Percentiles rank a stretch among this genome's conserved stretches.
phyloP scores from a whole-genome alignment of 768 basidiomycete genomes.

The Plicaturopsis crispa region DNA sequence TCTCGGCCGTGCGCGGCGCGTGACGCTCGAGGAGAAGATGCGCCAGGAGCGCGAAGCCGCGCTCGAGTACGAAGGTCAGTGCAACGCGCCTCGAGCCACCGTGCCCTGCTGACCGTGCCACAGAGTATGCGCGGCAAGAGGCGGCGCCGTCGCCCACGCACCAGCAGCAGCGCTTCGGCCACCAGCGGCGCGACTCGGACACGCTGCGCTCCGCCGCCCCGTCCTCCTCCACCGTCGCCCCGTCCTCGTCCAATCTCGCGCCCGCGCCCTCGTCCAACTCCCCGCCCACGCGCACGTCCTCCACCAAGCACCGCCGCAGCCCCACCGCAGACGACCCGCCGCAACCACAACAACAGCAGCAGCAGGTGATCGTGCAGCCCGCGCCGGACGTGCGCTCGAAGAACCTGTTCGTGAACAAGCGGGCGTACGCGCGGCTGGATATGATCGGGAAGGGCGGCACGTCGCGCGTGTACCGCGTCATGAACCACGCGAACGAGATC shows the following conservation, averaged over 20 bases:
- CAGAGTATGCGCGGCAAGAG: slow-evolving; percentile 18
- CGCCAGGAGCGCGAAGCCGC: slow-evolving; percentile 24
- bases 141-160: slow-evolving; percentile 21
- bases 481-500: slow-evolving; percentile 68
- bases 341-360: background rate
- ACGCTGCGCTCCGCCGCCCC: slow-evolving; percentile 46
- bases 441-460: slow-evolving; percentile 91
- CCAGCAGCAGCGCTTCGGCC: slow-evolving; percentile 29
- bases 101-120: background rate
- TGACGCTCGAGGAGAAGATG: slow-evolving; percentile 39
- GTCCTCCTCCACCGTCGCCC: slow-evolving; percentile 13
- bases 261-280: slow-evolving; percentile 7
- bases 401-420: slow-evolving; percentile 80
- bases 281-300: background rate
- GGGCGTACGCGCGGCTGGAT: slow-evolving; percentile 76
- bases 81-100: no score
- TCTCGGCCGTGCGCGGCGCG: slow-evolving; percentile 30
- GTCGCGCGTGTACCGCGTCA: slow-evolving; percentile 91
- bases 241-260: slow-evolving; percentile 35
- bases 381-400: no score
- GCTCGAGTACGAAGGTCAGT: slow-evolving; percentile 35
- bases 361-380: slow-evolving; percentile 4
- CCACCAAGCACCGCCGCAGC: background rate
- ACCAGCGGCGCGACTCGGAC: slow-evolving; percentile 70
- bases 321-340: background rate